Percentiles rank a stretch among this genome's conserved stretches.
phyloP scores from a whole-genome alignment of 441 rosid genomes.

The Euphorbia corollata region DNA sequence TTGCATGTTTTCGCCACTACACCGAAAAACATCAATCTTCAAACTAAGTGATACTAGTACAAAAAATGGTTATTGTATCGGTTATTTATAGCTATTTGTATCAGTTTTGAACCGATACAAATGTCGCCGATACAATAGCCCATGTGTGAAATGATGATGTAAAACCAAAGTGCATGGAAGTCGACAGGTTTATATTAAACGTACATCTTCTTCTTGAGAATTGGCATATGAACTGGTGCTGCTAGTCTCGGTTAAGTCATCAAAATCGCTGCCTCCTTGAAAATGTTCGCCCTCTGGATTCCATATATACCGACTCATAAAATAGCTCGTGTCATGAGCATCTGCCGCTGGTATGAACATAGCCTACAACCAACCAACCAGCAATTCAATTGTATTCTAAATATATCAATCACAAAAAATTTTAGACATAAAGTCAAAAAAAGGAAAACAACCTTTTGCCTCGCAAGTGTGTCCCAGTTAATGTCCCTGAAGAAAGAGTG shows the following conservation, averaged over 20 bases:
- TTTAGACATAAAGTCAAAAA: background rate
- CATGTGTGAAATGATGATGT: too few relatives aligned
- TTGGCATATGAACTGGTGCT: slow-evolving; percentile 67
- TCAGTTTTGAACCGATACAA: too few relatives aligned
- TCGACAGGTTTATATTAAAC: slow-evolving; percentile 2
- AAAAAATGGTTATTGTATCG: too few relatives aligned
- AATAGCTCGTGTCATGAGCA: slow-evolving; percentile 80
- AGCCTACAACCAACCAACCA: slow-evolving; percentile 47
- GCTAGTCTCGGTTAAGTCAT: slow-evolving; percentile 75
- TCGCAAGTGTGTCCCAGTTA: slow-evolving; percentile 90
- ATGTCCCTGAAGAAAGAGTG: slow-evolving; percentile 81
- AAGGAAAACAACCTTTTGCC: slow-evolving; percentile 66
- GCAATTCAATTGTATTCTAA: slow-evolving; percentile 13
- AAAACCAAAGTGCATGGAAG: too few relatives aligned
- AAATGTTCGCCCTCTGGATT: slow-evolving; percentile 72
- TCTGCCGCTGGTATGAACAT: slow-evolving; percentile 90
- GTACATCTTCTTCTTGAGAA: slow-evolving; percentile 77
- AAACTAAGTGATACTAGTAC: too few relatives aligned
- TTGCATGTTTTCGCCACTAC: too few relatives aligned
- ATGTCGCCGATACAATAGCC: too few relatives aligned
- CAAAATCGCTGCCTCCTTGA: slow-evolving; percentile 80
- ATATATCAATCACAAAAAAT: background rate
- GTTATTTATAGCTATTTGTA: too few relatives aligned
- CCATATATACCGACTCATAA: slow-evolving; percentile 92
- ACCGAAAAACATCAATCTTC: too few relatives aligned